These are phyloP conservation scores for Backusella psychrophila DNA, from an alignment of 192 early-diverging fungal genomes.

Conservation along the genomic window DNA sequence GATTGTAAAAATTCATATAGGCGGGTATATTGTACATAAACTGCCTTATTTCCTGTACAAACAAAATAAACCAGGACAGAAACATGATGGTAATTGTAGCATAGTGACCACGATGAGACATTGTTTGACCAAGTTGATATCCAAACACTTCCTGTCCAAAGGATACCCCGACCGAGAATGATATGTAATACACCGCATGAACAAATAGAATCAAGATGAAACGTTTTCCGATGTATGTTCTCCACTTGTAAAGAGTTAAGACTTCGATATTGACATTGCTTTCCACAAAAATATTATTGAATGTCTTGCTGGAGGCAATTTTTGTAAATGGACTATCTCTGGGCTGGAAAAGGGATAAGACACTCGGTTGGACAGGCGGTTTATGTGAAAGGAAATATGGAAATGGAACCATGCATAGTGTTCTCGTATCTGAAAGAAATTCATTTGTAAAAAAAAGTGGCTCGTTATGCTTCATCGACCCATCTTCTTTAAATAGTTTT, in stretches of 20 bases:
- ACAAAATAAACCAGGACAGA: neutral
- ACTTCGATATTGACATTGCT: neutral
- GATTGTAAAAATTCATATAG: conserved; percentile 1
- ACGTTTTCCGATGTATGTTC: neutral
- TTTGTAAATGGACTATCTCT: neutral
- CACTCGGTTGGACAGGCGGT: neutral
- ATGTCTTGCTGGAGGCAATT: neutral
- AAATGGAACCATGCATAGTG: neutral
- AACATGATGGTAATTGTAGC: neutral
- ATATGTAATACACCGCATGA: neutral
- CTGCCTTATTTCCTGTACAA: neutral
- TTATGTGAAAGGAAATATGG: neutral
- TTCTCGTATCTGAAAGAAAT: neutral
- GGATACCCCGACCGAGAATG: neutral
- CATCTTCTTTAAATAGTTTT: neutral
- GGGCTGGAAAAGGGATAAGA: neutral
- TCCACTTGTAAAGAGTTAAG: conserved; percentile 9
- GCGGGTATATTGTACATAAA: neutral
- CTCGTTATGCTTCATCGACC: rapidly evolving
- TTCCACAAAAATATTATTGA: neutral
- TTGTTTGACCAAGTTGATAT: neutral
- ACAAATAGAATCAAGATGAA: neutral
- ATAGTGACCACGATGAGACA: neutral
- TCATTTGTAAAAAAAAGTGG: neutral
- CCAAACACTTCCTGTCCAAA: neutral